These are phyloP conservation scores for Cystofilobasidium bisporidii DNA, from an alignment of 768 basidiomycete genomes.

Conservation along the genomic window DNA sequence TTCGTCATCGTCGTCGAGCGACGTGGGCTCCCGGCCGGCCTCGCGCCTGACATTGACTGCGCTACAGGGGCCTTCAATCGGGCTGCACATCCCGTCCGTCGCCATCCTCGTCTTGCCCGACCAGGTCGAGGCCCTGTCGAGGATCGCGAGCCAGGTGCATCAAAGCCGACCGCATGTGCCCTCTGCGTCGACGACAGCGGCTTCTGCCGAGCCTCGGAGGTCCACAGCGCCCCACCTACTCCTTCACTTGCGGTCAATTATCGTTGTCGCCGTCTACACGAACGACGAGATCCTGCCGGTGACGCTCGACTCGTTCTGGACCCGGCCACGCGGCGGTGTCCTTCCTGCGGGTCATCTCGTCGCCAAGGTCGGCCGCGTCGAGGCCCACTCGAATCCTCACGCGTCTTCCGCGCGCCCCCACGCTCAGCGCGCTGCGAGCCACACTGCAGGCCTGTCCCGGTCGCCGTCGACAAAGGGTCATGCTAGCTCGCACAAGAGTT, in stretches of 20 bases:
- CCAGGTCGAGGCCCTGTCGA: slow-evolving; percentile 2
- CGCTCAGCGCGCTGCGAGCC: not conserved
- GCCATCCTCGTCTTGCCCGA: slow-evolving; percentile 19
- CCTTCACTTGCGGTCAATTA: slow-evolving; percentile 29
- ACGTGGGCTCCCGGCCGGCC: not conserved
- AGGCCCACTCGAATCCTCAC: not conserved
- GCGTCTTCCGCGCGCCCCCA: not conserved
- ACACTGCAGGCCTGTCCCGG: slow-evolving; percentile 2
- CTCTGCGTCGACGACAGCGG: not conserved
- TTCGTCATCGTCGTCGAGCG: not conserved
- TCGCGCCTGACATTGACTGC: not conserved
- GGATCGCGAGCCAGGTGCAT: not conserved
- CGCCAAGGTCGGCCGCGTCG: slow-evolving; percentile 30
- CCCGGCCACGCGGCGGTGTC: slow-evolving; percentile 30
- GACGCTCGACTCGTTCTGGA: slow-evolving; percentile 30
- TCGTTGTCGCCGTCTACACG: slow-evolving; percentile 31
- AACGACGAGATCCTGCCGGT: not conserved
- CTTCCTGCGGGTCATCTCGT: slow-evolving; percentile 34
- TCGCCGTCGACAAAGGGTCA: not conserved
- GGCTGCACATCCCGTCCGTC: not conserved
- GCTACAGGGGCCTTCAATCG: not conserved
- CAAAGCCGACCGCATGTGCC: too few species aligned
- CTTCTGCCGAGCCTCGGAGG: not conserved
- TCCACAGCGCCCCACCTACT: slow-evolving; percentile 22
- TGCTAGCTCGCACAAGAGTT: not conserved